These are phyloP conservation scores for Scorias spongiosa DNA, from an alignment of 2,329 filamentous ascomycete species.

Conservation along the genomic window DNA sequence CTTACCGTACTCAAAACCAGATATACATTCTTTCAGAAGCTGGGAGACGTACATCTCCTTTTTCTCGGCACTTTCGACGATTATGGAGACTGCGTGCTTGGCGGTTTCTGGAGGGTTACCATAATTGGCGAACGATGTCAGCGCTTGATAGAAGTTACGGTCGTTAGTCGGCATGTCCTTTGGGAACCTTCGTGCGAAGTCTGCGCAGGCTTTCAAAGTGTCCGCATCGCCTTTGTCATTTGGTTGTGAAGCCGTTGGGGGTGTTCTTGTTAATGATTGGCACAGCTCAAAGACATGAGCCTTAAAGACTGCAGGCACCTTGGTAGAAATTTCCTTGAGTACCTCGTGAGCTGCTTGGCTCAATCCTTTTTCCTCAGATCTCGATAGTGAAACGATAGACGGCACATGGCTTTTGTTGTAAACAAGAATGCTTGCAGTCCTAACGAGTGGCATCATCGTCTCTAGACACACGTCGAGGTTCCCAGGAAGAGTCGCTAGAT, in stretches of 20 bases:
- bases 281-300: constrained; percentile 85
- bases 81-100: constrained; percentile 85
- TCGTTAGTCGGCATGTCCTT: constrained; percentile 62
- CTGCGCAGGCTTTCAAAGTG: constrained; percentile 83
- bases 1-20: constrained; percentile 57
- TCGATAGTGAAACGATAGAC: constrained; percentile 74
- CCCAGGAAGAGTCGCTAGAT: constrained; percentile 46
- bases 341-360: constrained; percentile 72
- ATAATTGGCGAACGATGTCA: constrained; percentile 70
- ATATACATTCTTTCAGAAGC: constrained; percentile 59
- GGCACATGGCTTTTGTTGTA: constrained; percentile 92
- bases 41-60: constrained; percentile 79
- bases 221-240: constrained; percentile 70
- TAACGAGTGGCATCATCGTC: constrained; percentile 67
- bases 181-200: constrained; percentile 75
- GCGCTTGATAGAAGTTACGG: constrained; percentile 62
- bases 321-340: constrained; percentile 78
- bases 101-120: constrained; percentile 69
- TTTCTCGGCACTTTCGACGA: constrained; percentile 61
- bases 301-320: constrained; percentile 80
- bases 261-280: constrained; percentile 66
- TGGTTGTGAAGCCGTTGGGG: constrained; percentile 50
- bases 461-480: constrained; percentile 51
- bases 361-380: constrained; percentile 66
- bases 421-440: constrained; percentile 67